Percentiles rank a stretch among this genome's conserved stretches.
Evolutionary conservation across 2,329 filamentous ascomycete species (phyloP).

Genomic region (Myriangium duriaei): DNA sequence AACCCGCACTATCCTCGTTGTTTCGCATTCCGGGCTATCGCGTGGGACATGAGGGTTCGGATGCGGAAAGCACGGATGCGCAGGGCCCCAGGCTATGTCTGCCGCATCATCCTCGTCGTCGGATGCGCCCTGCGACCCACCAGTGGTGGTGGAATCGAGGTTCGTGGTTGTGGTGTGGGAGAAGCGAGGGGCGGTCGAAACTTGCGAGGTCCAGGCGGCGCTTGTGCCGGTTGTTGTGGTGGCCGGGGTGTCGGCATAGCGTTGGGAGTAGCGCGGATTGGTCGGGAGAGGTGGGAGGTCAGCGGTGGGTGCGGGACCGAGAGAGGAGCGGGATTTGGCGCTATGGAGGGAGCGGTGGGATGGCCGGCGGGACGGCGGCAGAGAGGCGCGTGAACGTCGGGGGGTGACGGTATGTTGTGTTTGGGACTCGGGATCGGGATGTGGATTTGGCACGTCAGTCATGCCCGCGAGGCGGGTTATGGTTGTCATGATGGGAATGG

Average conservation of each 20-base stretch:
- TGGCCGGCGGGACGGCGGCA: slow-evolving; percentile 22
- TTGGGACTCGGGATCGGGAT: slow-evolving; percentile 13
- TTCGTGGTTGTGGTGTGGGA: background rate
- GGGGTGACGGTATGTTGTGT: slow-evolving; percentile 12
- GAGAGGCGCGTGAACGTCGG: slow-evolving; percentile 19
- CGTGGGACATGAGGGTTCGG: slow-evolving; percentile 80
- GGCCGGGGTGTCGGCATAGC: slow-evolving; percentile 2
- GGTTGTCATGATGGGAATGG: slow-evolving; percentile 13
- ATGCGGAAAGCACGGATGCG: slow-evolving; percentile 90
- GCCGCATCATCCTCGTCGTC: slow-evolving; percentile 47
- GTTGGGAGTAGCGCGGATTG: no score
- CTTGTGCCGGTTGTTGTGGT: slow-evolving; percentile 5
- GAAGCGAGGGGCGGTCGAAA: background rate
- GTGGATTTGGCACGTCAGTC: slow-evolving; percentile 12
- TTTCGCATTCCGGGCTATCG: slow-evolving; percentile 58
- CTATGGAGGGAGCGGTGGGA: slow-evolving; percentile 21
- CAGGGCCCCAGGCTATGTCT: slow-evolving; percentile 79
- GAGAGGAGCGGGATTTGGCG: slow-evolving; percentile 18
- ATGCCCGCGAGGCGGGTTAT: slow-evolving; percentile 6
- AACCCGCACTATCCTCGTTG: slow-evolving; percentile 82
- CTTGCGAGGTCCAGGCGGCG: slow-evolving; percentile 6
- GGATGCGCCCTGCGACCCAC: background rate
- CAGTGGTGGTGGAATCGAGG: background rate
- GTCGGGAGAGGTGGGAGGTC: slow-evolving; percentile 19
- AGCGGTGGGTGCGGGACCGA: slow-evolving; percentile 17